Base-by-base conservation (phyloP, 805 yeast species). In the Crinitomyces ghanaensis region DNA sequence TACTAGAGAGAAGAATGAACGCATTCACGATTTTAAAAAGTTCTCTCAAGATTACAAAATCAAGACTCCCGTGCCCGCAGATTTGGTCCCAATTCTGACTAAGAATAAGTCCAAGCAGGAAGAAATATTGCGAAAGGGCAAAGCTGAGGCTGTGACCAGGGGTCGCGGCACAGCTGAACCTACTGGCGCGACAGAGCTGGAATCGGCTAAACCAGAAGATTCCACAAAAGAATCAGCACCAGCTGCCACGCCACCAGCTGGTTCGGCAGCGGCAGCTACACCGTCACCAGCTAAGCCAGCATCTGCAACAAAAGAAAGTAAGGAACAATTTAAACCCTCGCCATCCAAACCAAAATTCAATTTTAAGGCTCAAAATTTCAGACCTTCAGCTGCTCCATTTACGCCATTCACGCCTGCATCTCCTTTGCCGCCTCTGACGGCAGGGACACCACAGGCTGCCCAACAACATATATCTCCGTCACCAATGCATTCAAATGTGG, bases 21-120 rank as follows among this genome's bases (percentile, higher is more conserved):
- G 58, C 12, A 35, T 51, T n/a, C 44, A 49, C 26, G 65, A 60
- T 7, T 62, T 83, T 36, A 74, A 72, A 41, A 82, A 80, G 49
- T 85, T 86, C 51, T 72, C 93, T 25, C 83, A 81, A 31, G 79
- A 72, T 44, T 81, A 83, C 56, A 82, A 82, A 55, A 71, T 85
- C 27, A 37, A 43, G 17, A 49, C 57, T 9, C 60, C 63, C n/a
- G 58, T 57, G 5, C 88, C 93, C 5, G 56, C 64, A 13, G 85
- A 78, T 46, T 60, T 76, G 39, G 58, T 77, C 40, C 85, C 91
- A 5, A 76, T 79, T 13, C 58, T 78, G 20, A 60, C 86, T 6
- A 76, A 80, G 53, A 80, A 75, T 43, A 72, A 70, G 48, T 50
- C 50, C n/a, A 75, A 74, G 50, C 82, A 74, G 49, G 72, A 71